Conservation (phyloP, 2,329 filamentous ascomycete species). For the Parascedosporium putredinis region DNA sequence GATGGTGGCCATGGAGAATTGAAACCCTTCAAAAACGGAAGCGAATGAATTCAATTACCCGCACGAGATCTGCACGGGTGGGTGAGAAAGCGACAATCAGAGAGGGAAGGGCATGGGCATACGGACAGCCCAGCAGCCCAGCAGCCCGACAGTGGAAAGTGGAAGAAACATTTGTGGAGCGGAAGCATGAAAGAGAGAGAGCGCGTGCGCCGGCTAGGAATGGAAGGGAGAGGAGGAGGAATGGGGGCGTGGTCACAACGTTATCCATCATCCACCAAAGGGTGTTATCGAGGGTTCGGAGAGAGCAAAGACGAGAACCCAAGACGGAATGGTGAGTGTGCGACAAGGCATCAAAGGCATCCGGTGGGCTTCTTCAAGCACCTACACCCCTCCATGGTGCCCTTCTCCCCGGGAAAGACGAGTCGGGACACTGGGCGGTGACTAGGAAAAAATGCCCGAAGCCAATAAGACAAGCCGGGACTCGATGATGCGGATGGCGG, state of each 20-base stretch:
- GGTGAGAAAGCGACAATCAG: not conserved
- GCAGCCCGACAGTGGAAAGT: too few relatives aligned
- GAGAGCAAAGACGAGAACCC: too few relatives aligned
- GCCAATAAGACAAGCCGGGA: not conserved
- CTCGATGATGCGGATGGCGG: not conserved
- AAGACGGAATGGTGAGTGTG: not conserved
- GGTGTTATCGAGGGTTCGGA: too few relatives aligned
- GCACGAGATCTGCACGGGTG: not conserved
- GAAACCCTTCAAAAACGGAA: slow-evolving; percentile 4
- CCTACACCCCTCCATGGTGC: not conserved
- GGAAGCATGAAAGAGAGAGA: not conserved
- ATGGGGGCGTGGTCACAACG: too few relatives aligned
- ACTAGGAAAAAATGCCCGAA: not conserved
- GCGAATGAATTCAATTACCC: slow-evolving; percentile 1
- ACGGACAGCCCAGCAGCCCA: too few relatives aligned
- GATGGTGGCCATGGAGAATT: not conserved
- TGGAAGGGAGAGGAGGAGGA: not conserved
- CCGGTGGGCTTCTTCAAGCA: not conserved
- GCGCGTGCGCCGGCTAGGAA: not conserved
- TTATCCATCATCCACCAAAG: not conserved
- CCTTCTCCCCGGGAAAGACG: not conserved
- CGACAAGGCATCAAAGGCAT: not conserved
- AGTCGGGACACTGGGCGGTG: not conserved
- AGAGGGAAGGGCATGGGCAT: too few relatives aligned
- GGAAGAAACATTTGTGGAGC: too few relatives aligned